Base-by-base conservation (phyloP, 164 flowering plant species). In the Akebia trifoliata region DNA sequence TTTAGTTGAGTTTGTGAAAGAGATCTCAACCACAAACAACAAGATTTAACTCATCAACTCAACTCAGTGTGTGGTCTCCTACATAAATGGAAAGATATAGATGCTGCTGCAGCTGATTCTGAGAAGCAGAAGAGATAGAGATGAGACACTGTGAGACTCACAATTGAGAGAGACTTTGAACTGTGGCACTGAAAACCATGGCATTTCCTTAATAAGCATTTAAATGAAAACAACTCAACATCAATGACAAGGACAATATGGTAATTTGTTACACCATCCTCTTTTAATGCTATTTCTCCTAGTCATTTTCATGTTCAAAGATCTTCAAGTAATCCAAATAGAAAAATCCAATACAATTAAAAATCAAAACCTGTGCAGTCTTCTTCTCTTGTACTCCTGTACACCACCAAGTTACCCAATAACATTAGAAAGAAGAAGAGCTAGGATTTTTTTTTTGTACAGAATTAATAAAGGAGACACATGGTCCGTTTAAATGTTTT, bases 141-240 rank as follows among this genome's bases (percentile, higher is more conserved):
- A 64, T 22, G 35, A 44, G 46, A 42, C 35, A 57, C 34, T 54
- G 42, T 31, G n/a, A n/a, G n/a, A 29, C 28, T 54, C 45, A 56
- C 47, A 26, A 35, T 24, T 69, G 84, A 72, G 76, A 71, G 76
- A 32, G 81, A 76, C 81, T 57, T 69, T 51, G 76, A 72, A 66
- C 77, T 58, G 36, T 74, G 84, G 89, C 85, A 83, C 86, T 83
- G 89, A 83, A 83, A 83, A 83, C 69, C 81, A 83, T 83, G 85
- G 63, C 47, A 55, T 50, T 54, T 63, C 43, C 38, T 4, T 32
- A 48, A 69, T 28, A 44, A 8, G 65, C 55, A 68, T 71, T 69
- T 42, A 67, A 66, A 58, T 54, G 29, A 62, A 61, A 57, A 61
- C 40, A 47, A 68, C 66, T 52, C 53, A 59, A 46, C 62, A 49